phyloP scores from a whole-genome alignment of 345 rosid genomes.

The Eucalyptus melliodora region DNA sequence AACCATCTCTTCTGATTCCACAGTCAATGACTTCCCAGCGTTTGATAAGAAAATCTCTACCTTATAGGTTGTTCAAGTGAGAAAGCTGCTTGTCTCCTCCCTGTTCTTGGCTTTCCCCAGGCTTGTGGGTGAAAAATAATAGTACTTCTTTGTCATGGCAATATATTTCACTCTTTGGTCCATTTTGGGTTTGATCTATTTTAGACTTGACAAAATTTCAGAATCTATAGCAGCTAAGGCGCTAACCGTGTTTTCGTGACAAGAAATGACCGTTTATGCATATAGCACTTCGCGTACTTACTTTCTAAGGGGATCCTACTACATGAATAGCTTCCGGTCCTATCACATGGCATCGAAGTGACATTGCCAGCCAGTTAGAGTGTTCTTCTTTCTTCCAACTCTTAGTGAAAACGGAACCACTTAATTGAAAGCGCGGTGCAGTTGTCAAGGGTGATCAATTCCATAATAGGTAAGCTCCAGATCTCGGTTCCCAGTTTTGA shows the following conservation, averaged over 20 bases:
- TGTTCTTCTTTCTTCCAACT: neutral
- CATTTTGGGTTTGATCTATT: neutral
- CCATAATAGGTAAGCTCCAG: neutral
- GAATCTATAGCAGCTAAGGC: neutral
- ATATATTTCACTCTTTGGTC: neutral
- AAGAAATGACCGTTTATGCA: neutral
- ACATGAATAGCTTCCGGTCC: neutral
- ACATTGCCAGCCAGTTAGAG: neutral
- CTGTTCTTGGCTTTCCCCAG: neutral
- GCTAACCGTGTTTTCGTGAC: neutral
- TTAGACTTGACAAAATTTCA: neutral
- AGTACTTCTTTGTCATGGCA: neutral
- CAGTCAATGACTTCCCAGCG: neutral
- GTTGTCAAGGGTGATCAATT: neutral
- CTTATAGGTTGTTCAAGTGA: neutral
- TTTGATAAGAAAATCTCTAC: neutral
- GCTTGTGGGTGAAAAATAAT: neutral
- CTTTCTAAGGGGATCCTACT: neutral
- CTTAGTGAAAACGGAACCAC: neutral
- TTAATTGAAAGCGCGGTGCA: neutral
- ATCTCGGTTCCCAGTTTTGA: neutral
- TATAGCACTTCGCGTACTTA: neutral
- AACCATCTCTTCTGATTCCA: slow-evolving; percentile 12
- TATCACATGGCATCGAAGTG: neutral
- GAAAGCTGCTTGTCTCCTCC: neutral